These are phyloP conservation scores for Aristolochia fimbriata DNA, from an alignment of 164 flowering plant species.

Conservation along the genomic window DNA sequence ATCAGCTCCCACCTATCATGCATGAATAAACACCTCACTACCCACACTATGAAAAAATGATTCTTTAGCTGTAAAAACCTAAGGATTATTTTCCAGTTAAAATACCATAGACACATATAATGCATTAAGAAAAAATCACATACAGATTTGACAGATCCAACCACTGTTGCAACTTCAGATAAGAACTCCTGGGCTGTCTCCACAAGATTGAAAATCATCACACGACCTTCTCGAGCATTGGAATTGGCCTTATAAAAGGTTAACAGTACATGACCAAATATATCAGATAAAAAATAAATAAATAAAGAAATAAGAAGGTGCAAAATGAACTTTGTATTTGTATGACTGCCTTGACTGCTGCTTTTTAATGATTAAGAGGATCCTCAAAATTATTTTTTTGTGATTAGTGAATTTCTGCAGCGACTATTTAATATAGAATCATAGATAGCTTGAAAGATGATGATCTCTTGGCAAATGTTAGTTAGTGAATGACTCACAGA, in stretches of 20 bases:
- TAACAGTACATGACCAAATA: too few species aligned
- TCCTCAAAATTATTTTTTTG: too few species aligned
- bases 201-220: slow-evolving; percentile 89
- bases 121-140: slow-evolving; percentile 9
- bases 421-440: background rate
- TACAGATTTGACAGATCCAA: slow-evolving; percentile 35
- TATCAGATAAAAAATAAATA: too few species aligned
- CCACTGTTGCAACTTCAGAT: slow-evolving; percentile 60
- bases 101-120: background rate
- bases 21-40: too few species aligned
- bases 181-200: slow-evolving; percentile 98
- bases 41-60: background rate
- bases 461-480: background rate
- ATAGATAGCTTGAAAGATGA: too few species aligned
- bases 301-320: too few species aligned
- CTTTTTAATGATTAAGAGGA: too few species aligned
- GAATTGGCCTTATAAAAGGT: slow-evolving; percentile 47
- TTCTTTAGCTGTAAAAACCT: background rate
- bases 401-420: background rate
- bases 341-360: too few species aligned
- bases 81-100: background rate
- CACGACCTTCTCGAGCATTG: slow-evolving; percentile 96
- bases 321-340: too few species aligned
- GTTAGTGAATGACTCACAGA: background rate
- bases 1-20: slow-evolving; percentile 9